Evolutionary conservation across 2,329 filamentous ascomycete species (phyloP), one percentile per base, ranked within the genome.

Genomic region (Colletotrichum musicola): DNA sequence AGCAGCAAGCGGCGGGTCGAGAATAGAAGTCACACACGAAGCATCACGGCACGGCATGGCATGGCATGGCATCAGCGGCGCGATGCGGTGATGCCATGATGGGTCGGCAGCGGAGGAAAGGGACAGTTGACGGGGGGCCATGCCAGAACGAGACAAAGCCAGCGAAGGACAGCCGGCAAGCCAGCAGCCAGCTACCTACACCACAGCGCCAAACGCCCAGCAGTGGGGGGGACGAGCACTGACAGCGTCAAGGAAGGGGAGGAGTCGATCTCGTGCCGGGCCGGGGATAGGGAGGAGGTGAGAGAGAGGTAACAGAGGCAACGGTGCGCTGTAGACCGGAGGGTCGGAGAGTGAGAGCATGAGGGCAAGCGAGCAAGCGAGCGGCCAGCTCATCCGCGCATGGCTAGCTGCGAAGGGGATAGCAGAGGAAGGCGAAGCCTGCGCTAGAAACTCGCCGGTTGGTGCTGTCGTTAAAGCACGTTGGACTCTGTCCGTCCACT

Each of bases 41-140:
- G 30, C 7, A 35, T 35, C 30, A 61, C 63, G 62, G 57, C 51
- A 53, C 40, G 54, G 20, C 22, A 65, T 63, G 53, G 61, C 53
- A 68, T 58, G 60, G 65, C 62, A 64, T 55, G 51, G 25, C 54
- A 67, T 57, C 59, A 58, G 64, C 64, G 53, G 64, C 64, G 59
- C 46, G 64, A 64, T 63, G 59, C 57, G 51, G 64, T 62, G 27
- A 58, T 53, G 60, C 60, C 35, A 64, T 68, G 53, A 64, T 53
- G 64, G 53, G 46, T 44, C 47, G 64, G 46, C 58, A 64, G 46
- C 64, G 51, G 46, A 35, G 50, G 53, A 30, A 20, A 25, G 42
- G 13, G 55, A 42, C 64, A 27, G 63, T 49, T 49, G 54, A 55
- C 56, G 30, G 30, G n/a, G 53, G 47, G 55, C 55, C 55, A 60